Percentiles rank a stretch among this genome's conserved stretches.
phyloP scores from a whole-genome alignment of 768 basidiomycete genomes.

The Kwoniella bestiolae region DNA sequence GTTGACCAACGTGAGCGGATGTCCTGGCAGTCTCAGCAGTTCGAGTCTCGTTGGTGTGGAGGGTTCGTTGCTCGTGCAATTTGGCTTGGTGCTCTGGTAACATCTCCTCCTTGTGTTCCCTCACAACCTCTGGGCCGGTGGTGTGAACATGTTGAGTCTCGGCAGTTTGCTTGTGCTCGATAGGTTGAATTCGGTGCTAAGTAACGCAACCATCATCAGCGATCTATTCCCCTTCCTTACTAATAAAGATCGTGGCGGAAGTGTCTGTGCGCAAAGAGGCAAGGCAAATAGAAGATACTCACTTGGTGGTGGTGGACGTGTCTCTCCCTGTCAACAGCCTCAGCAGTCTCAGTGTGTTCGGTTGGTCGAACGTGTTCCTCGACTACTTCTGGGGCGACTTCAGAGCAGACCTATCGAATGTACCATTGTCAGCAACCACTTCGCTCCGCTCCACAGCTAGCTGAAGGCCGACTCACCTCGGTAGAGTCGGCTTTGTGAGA shows the following conservation, averaged over 20 bases:
- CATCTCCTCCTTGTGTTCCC: slow-evolving; percentile 57
- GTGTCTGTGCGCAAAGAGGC: neutral
- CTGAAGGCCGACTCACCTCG: slow-evolving; percentile 33
- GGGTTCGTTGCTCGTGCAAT: slow-evolving; percentile 52
- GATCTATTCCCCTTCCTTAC: slow-evolving; percentile 57
- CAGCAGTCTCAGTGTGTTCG: slow-evolving; percentile 53
- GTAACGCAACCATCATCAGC: slow-evolving; percentile 37
- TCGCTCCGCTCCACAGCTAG: neutral
- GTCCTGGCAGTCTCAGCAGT: slow-evolving; percentile 45
- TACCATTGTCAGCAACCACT: slow-evolving; percentile 8
- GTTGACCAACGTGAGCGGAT: slow-evolving; percentile 42
- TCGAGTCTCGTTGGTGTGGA: slow-evolving; percentile 47
- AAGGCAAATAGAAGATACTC: slow-evolving; percentile 7
- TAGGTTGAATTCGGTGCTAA: slow-evolving; percentile 58
- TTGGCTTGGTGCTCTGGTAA: slow-evolving; percentile 56
- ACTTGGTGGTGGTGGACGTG: slow-evolving; percentile 56
- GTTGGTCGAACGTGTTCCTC: slow-evolving; percentile 53
- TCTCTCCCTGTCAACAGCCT: slow-evolving; percentile 58
- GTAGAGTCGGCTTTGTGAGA: slow-evolving; percentile 54
- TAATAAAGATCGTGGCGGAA: slow-evolving; percentile 17
- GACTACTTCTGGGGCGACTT: slow-evolving; percentile 55
- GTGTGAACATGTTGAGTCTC: slow-evolving; percentile 52
- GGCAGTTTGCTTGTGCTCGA: slow-evolving; percentile 50
- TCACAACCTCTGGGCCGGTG: slow-evolving; percentile 49
- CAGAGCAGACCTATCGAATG: slow-evolving; percentile 52